Conservation (phyloP, 495 filamentous ascomycete genomes). For the Lophiostoma macrostomum region DNA sequence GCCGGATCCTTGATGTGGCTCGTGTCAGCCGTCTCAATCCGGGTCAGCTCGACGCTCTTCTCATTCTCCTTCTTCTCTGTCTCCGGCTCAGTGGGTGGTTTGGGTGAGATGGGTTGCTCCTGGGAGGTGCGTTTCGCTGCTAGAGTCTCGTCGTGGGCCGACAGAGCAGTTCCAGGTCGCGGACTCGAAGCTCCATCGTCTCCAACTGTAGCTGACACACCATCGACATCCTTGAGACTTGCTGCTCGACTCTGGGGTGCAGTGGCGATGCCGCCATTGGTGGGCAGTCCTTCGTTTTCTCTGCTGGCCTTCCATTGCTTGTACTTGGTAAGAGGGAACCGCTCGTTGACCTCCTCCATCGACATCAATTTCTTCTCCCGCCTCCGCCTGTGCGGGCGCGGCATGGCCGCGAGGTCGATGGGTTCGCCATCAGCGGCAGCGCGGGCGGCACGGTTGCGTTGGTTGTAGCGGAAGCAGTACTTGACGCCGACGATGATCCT, state of each 20-base stretch:
- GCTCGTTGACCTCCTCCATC: slow-evolving; percentile 97
- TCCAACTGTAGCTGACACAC: slow-evolving; percentile 46
- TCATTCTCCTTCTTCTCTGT: slow-evolving; percentile 10
- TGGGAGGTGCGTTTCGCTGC: slow-evolving; percentile 12
- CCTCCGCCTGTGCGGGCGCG: slow-evolving; percentile 70
- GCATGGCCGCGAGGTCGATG: slow-evolving; percentile 78
- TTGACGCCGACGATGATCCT: slow-evolving; percentile 99
- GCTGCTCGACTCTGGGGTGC: slow-evolving; percentile 65
- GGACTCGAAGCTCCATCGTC: slow-evolving; percentile 35
- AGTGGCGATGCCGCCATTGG: slow-evolving; percentile 75
- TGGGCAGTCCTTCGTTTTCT: slow-evolving; percentile 77
- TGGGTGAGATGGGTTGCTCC: slow-evolving; percentile 9
- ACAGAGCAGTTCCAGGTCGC: slow-evolving; percentile 31
- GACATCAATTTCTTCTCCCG: slow-evolving; percentile 98
- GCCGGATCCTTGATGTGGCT: too few relatives aligned
- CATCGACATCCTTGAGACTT: slow-evolving; percentile 63
- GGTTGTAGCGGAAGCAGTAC: slow-evolving; percentile 98
- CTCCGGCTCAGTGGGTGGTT: not conserved
- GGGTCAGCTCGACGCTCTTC: slow-evolving; percentile 10
- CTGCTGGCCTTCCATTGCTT: slow-evolving; percentile 87
- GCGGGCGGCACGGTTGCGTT: slow-evolving; percentile 76
- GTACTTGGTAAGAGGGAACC: slow-evolving; percentile 93
- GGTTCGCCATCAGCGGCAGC: slow-evolving; percentile 78
- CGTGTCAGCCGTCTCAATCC: slow-evolving; percentile 22
- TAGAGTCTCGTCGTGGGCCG: slow-evolving; percentile 32